Evolutionary conservation across 2,329 filamentous ascomycete genomes (phyloP).

Genomic region (Colletotrichum lupini): DNA sequence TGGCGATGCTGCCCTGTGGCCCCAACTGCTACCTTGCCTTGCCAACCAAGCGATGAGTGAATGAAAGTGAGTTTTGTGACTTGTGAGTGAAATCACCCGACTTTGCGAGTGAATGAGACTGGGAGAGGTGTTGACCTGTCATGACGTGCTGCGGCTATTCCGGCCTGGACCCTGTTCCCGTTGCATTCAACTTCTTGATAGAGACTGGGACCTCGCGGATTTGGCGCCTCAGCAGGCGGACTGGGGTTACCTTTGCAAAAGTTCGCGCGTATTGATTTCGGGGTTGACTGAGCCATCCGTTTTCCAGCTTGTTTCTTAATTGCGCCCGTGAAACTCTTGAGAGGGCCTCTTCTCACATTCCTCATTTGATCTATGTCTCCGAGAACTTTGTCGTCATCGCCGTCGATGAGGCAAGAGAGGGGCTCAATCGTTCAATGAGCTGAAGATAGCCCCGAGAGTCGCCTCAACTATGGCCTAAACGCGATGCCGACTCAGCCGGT

Average conservation of each 20-base stretch:
- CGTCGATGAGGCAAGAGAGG: background rate
- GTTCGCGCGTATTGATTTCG: conserved; percentile 1
- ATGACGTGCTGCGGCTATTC: conserved; percentile 28
- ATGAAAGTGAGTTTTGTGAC: background rate
- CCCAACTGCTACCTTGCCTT: background rate
- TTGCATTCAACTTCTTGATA: background rate
- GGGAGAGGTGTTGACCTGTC: background rate
- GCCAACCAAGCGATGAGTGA: background rate
- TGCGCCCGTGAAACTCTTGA: background rate
- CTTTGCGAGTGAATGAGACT: background rate
- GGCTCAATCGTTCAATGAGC: background rate
- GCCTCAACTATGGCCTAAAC: background rate
- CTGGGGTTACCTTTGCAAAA: conserved; percentile 17
- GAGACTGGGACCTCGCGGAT: background rate
- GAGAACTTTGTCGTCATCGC: background rate
- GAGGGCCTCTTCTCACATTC: conserved; percentile 10
- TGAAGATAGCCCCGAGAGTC: background rate
- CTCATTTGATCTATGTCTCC: conserved; percentile 33
- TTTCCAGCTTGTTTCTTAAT: background rate
- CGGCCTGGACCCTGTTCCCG: conserved; percentile 16
- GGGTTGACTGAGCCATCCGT: background rate
- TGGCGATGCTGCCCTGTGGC: no score
- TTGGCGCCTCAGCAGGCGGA: background rate
- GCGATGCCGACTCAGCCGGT: conserved; percentile 30
- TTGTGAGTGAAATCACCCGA: background rate